Base-by-base conservation (phyloP, 1,284 basidiomycete genomes). In the Trametes polyzona region DNA sequence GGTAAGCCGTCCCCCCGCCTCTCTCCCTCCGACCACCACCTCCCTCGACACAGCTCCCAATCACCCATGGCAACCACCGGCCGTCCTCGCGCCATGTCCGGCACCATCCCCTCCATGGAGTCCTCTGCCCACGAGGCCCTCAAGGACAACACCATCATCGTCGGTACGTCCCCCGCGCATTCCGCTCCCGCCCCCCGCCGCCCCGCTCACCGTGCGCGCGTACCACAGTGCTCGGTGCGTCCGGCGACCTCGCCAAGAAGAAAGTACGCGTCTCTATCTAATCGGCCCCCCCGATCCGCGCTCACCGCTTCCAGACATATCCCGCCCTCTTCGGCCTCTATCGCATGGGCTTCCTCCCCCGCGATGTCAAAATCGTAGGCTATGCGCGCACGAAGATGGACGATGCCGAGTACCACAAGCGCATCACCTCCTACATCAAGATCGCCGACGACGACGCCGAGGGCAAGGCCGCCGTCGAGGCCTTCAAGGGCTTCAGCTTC, bases 241-340 rank as follows among this genome's bases (percentile, higher is more conserved):
- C 94, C 57, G 96, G 96, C 50, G 96, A 99, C 81, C 83, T 99
- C 48, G 97, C 96, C 59, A 98, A 98, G 90, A 99, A 99, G 82
- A 99, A 99, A 86, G 95, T 92, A 48, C 47, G 75, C 59, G 55
- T 36, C 14, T 55, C 14, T 30, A 56, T 62, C 56, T 55, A 50
- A 56, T 54, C 52, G 55, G 50, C 35, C 47, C 41, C 56, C 44
- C 41, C 57, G 62, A 54, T 59, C 59, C 40, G 37, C 54, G 55
- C 56, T 49, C 53, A 41, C 19, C 65, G 23, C 40, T 10, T 47
- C 27, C 52, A 63, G 95, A 98, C 96, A 10, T 92, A 95, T 75
- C 95, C 95, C 16, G 95, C 95, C 36, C 82, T 98, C 60, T 97
- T 96, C 73, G 88, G 87, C 58, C 87, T 98, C 65, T 96, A 84